Conservation (phyloP, 2,329 filamentous ascomycete genomes). For the Paecilomyces fulvus region DNA sequence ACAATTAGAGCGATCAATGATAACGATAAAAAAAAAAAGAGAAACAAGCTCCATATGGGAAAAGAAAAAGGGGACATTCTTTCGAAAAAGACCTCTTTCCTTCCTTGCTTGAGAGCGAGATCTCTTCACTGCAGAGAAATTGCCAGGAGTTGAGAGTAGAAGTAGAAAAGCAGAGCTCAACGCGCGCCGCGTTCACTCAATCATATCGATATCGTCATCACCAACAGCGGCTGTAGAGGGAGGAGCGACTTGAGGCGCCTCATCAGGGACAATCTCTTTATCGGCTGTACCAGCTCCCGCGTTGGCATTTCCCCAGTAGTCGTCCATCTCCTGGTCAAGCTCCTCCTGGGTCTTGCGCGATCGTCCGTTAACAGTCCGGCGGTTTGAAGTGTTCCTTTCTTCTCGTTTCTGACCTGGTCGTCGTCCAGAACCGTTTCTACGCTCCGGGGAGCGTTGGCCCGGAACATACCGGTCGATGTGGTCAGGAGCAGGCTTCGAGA, state of each 20-base stretch:
- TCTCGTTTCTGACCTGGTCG: slow-evolving; percentile 38
- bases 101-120: not conserved
- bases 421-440: slow-evolving; percentile 43
- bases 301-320: slow-evolving; percentile 63
- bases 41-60: not conserved
- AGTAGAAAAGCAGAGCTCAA: not conserved
- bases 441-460: slow-evolving; percentile 39
- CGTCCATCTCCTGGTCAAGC: slow-evolving; percentile 92
- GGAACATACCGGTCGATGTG: slow-evolving; percentile 76
- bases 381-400: slow-evolving; percentile 23
- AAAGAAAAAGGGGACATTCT: not conserved
- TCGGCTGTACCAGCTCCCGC: slow-evolving; percentile 32
- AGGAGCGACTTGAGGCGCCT: slow-evolving; percentile 17
- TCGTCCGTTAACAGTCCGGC: slow-evolving; percentile 45
- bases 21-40: not conserved
- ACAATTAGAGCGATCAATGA: not conserved
- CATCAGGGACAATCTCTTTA: slow-evolving; percentile 16
- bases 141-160: not conserved
- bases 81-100: not conserved
- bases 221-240: slow-evolving; percentile 25
- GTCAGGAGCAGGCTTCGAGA: slow-evolving; percentile 50
- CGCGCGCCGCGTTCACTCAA: slow-evolving; percentile 42
- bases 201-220: slow-evolving; percentile 62
- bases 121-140: not conserved
- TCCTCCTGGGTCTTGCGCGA: slow-evolving; percentile 83